Evolutionary conservation across 129 eudicot genomes (phyloP), one percentile per base, ranked within the genome.

Genomic region (Flaveria ramosissima): DNA sequence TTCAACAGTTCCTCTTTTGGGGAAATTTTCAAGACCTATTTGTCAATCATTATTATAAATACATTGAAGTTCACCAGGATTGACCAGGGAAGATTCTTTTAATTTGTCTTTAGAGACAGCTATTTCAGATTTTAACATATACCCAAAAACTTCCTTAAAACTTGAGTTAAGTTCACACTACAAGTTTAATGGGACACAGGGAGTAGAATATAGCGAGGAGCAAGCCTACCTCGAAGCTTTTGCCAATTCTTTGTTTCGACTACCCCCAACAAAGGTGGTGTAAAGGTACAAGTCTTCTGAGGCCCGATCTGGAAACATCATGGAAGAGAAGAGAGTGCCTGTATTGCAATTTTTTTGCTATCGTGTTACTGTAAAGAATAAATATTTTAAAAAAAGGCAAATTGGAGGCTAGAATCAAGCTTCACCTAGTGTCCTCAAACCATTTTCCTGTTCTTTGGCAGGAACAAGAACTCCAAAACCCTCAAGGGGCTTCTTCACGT

Each of bases 381-480:
- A 59, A 21, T 50, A 61, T 26, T 23, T 36, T 3, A 24, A 61
- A 11, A 24, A 61, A 14, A 63, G 9, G 1, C 7, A 70, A 48
- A 52, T 70, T 12, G 19, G 19, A 71, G 21, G 46, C 20, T 59
- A 86, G 17, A 59, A 17, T 42, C 60, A 73, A 76, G 82, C 79
- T 68, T 80, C 85, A 95, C 99, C 99, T 43, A 95, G 87, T 39
- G 96, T 87, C 84, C 84, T 91, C 74, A 95, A 84, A 16, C 97
- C 99, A 80, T 95, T 91, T 79, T 87, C 81, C 84, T 89, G 92
- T 84, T 95, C 99, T 68, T 91, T 89, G 24, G 97, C 86, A 79
- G 99, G 99, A 73, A 95, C 67, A 67, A 95, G 97, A 80, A 95
- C 96, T 72, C 99, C 99, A 78, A 95, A 95, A 61, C 99, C 99